Evolutionary conservation across 2,329 filamentous ascomycete species (phyloP), one percentile per base, ranked within the genome.

Genomic region (Fusarium sulawesiense): DNA sequence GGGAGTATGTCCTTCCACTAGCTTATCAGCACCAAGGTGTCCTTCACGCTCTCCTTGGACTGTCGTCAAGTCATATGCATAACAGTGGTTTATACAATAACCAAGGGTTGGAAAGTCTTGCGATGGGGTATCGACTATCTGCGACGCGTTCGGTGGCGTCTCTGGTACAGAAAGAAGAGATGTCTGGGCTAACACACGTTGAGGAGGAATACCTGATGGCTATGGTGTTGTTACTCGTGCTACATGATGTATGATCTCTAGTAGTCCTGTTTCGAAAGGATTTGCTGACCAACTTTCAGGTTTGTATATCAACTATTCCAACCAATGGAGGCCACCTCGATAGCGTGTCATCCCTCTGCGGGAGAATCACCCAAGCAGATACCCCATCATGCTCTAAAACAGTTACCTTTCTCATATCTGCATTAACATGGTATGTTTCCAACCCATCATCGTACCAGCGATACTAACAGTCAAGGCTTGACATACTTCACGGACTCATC

Each of bases 401-500:
- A 12, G 68, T 49, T 37, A 67, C 70, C 51, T 77, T 77, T 18
- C 69, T 77, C 6, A 21, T 77, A 12, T 74, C 75, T 1, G 66
- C 75, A 0, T 27, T 77, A 5, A 58, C 75, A 9, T 77, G 75
- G 75, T 75, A 64, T 53, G 55, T 14, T 6, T 3, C 1, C 4
- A 16, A 7, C 14, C 7, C 4, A 13, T 1, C 16, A 4, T 16
- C 21, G 2, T 2, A 1, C 9, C 1, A 11, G 23, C 11, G 3
- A 7, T 10, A 34, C 56, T 66, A 4, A 69, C 23, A 6, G 1
- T 8, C 3, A 4, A 77, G 76, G 76, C 14, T 78, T 12, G 76
- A 78, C 8, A 69, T 78, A 54, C 41, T 78, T 7, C 69, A 75
- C 27, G 76, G 76, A 0, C 75, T 78, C 53, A 77, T 74, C n/a